Evolutionary conservation across 495 filamentous ascomycete genomes (phyloP).

Genomic region (Glonium stellatum): DNA sequence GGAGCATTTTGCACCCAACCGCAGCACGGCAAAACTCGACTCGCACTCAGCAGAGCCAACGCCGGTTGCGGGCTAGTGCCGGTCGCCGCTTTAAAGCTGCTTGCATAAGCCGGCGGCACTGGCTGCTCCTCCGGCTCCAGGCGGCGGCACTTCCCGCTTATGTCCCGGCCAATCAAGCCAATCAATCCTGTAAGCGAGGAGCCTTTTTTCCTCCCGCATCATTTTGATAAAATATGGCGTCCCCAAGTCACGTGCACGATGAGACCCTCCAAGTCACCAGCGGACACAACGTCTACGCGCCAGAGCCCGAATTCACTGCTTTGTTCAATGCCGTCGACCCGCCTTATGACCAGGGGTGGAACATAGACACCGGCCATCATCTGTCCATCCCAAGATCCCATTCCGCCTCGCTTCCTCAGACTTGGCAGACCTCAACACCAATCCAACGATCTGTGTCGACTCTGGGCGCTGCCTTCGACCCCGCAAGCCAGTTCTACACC

Average conservation of each 20-base stretch:
- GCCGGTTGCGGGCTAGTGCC: background rate
- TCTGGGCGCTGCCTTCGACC: background rate
- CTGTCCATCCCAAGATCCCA: constrained; percentile 2
- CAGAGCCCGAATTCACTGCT: constrained; percentile 12
- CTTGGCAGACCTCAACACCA: constrained; percentile 16
- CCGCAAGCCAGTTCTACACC: constrained; percentile 18
- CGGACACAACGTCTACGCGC: constrained; percentile 21
- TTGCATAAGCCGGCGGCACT: background rate
- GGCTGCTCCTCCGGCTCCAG: background rate
- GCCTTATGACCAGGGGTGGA: constrained; percentile 8
- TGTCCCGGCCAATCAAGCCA: background rate
- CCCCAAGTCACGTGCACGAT: constrained; percentile 23
- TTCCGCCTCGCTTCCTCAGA: background rate
- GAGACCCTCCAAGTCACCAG: constrained; percentile 12
- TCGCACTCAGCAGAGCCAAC: background rate
- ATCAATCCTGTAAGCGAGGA: background rate
- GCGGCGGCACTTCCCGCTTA: background rate
- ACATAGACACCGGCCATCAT: background rate
- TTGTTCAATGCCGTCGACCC: constrained; percentile 7
- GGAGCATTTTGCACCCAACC: background rate
- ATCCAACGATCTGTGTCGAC: background rate
- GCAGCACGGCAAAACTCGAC: background rate
- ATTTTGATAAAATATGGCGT: constrained; percentile 14
- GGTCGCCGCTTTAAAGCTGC: background rate
- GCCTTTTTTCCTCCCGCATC: background rate